phyloP scores from a whole-genome alignment of 2,329 filamentous ascomycete species.

The Phialocephala subalpina region DNA sequence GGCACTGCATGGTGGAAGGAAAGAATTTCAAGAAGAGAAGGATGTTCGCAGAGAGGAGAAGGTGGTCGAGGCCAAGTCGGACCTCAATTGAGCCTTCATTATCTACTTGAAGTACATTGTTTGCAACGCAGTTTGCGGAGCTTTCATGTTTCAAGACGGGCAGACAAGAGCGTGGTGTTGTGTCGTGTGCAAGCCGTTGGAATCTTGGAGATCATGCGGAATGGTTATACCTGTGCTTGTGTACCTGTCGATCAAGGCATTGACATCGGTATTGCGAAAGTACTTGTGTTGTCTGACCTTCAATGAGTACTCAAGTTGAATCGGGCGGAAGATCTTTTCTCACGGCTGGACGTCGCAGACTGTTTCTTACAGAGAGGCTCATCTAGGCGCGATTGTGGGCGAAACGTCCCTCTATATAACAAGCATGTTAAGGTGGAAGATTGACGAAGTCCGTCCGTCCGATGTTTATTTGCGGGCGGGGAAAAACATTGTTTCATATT shows the following conservation, averaged over 20 bases:
- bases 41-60: not conserved
- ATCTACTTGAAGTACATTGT: not conserved
- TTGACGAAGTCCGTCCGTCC: conserved; percentile 20
- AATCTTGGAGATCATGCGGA: conserved; percentile 14
- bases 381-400: conserved; percentile 9
- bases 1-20: not conserved
- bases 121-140: not conserved
- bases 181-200: conserved; percentile 17
- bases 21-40: not conserved
- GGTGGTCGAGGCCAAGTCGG: not conserved
- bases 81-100: not conserved
- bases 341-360: conserved; percentile 19
- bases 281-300: conserved; percentile 20
- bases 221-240: conserved; percentile 15
- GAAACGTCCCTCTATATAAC: conserved; percentile 23
- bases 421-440: conserved; percentile 15
- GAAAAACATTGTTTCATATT: conserved; percentile 24
- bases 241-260: conserved; percentile 23
- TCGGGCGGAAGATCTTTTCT: conserved; percentile 12
- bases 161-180: not conserved
- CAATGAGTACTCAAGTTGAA: conserved; percentile 23
- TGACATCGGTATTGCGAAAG: conserved; percentile 14
- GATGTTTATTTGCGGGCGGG: conserved; percentile 17
- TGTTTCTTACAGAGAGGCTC: conserved; percentile 12
- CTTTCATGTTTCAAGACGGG: not conserved